A percentile compares a stretch with the other conserved stretches of the same genome.
Conservation (phyloP, 2,329 filamentous ascomycete species). For the Hawksworthiomyces lignivorus region DNA sequence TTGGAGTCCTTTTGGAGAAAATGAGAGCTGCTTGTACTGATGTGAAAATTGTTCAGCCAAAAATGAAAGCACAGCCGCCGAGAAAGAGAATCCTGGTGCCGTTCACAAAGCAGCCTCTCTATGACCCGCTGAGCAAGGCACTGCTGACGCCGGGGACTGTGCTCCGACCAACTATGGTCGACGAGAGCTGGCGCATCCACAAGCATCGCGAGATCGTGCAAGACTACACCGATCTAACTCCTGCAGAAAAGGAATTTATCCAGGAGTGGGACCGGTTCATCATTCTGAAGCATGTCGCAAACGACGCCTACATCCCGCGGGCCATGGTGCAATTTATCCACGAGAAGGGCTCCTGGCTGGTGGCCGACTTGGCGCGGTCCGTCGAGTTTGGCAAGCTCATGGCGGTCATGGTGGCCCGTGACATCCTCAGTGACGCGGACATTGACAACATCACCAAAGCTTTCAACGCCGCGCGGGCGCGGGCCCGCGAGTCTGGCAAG, state of each 20-base stretch:
- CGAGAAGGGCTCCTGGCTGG: slow-evolving; percentile 45
- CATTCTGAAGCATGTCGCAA: slow-evolving; percentile 41
- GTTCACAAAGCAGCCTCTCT: slow-evolving; percentile 44
- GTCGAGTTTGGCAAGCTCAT: slow-evolving; percentile 49
- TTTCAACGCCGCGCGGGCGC: slow-evolving; percentile 21
- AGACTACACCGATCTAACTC: slow-evolving; percentile 49
- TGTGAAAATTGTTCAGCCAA: too few relatives aligned
- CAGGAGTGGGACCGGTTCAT: slow-evolving; percentile 51
- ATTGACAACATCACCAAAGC: slow-evolving; percentile 34
- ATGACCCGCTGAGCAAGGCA: slow-evolving; percentile 49
- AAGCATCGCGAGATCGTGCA: slow-evolving; percentile 51
- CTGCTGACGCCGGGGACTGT: slow-evolving; percentile 40
- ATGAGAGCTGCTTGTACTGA: too few relatives aligned
- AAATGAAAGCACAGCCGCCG: not conserved
- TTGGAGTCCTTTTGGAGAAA: too few relatives aligned
- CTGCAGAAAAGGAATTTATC: slow-evolving; percentile 50
- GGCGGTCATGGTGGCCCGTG: slow-evolving; percentile 41
- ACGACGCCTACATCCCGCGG: slow-evolving; percentile 43
- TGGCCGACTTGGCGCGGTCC: slow-evolving; percentile 37
- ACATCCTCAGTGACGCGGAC: slow-evolving; percentile 36
- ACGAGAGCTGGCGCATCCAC: slow-evolving; percentile 49
- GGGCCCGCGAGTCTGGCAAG: not conserved
- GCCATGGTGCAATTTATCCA: slow-evolving; percentile 45
- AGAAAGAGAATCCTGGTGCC: slow-evolving; percentile 33
- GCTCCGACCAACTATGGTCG: slow-evolving; percentile 35